phyloP scores from a whole-genome alignment of 805 yeast species.

The Brettanomyces nanus region DNA sequence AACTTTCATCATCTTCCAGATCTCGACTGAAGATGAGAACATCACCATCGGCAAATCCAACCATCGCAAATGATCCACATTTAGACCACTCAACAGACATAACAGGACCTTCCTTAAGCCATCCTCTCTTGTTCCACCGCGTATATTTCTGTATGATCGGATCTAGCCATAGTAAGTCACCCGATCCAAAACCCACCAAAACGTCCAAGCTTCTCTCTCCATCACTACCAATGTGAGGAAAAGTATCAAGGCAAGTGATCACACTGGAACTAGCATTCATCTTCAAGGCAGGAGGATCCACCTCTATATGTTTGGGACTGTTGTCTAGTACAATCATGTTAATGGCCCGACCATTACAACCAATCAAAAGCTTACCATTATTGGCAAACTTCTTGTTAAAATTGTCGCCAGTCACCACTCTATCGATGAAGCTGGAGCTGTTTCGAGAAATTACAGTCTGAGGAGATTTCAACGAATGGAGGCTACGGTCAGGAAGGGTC shows the following conservation, averaged over 20 bases:
- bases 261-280: constrained; percentile 31
- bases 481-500: constrained; percentile 4
- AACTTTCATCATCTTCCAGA: constrained; percentile 36
- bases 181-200: constrained; percentile 54
- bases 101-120: constrained; percentile 33
- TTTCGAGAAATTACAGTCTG: constrained; percentile 23
- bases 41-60: constrained; percentile 59
- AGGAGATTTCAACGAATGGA: constrained; percentile 20
- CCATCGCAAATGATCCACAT: constrained; percentile 40
- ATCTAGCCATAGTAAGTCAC: constrained; percentile 60
- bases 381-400: constrained; percentile 22
- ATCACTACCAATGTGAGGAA: constrained; percentile 16
- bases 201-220: constrained; percentile 39
- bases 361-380: constrained; percentile 28
- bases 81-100: constrained; percentile 40
- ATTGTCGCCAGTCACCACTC: constrained; percentile 24
- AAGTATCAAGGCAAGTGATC: constrained; percentile 32
- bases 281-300: constrained; percentile 36
- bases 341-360: constrained; percentile 42
- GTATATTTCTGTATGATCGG: constrained; percentile 39
- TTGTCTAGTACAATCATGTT: constrained; percentile 35
- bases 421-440: constrained; percentile 28
- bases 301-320: constrained; percentile 32
- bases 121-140: constrained; percentile 45
- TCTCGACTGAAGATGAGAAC: constrained; percentile 43